phyloP scores from a whole-genome alignment of 2,329 filamentous ascomycete genomes.

The Trichoderma arundinaceum region DNA sequence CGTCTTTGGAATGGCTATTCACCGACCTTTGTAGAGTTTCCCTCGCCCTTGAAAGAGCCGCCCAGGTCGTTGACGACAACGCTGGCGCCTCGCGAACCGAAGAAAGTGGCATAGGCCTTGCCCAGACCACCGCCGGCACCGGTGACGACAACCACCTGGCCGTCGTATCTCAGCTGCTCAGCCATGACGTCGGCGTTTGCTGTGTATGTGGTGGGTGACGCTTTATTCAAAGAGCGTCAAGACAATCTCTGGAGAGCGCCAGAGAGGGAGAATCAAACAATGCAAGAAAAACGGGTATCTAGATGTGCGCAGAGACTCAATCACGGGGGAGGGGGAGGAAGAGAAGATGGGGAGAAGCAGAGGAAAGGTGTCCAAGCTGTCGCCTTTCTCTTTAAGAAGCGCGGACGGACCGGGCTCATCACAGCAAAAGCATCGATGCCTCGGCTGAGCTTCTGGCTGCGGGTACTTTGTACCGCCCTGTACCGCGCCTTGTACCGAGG shows the following conservation, averaged over 20 bases:
- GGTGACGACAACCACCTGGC: constrained; percentile 82
- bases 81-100: constrained; percentile 87
- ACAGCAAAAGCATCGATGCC: constrained; percentile 23
- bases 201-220: constrained; percentile 26
- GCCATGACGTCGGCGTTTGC: constrained; percentile 56
- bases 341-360: background rate
- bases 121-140: constrained; percentile 81
- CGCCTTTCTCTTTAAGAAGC: constrained; percentile 8
- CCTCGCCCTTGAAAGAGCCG: constrained; percentile 91
- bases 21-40: constrained; percentile 78
- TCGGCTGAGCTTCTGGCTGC: constrained; percentile 28
- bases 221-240: background rate
- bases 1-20: background rate
- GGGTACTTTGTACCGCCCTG: constrained; percentile 17
- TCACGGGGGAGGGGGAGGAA: background rate
- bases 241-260: no score
- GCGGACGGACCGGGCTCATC: constrained; percentile 20
- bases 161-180: constrained; percentile 77
- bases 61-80: constrained; percentile 97
- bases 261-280: background rate
- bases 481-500: constrained; percentile 26
- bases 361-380: constrained; percentile 11
- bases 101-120: constrained; percentile 86
- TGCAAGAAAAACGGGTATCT: constrained; percentile 2
- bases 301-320: constrained; percentile 3